Evolutionary conservation across 2,329 filamentous ascomycete species (phyloP), one percentile per base, ranked within the genome.

Genomic region (Penicillium hordei): DNA sequence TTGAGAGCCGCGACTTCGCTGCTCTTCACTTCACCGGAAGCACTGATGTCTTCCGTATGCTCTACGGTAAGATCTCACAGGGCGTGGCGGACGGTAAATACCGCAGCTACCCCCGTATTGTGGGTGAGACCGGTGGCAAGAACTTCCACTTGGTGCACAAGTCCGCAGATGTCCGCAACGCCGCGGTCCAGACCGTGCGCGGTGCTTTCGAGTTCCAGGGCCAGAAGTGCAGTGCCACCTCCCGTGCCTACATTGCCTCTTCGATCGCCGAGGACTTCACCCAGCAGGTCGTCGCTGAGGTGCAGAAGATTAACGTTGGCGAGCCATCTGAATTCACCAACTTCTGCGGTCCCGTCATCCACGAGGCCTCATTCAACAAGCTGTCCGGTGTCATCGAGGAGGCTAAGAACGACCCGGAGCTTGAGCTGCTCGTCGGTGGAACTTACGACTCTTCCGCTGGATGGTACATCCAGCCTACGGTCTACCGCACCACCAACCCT

Each of bases 1-100:
- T 97, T 44, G 82, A 82, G 52, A 91, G 94, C 80, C 86, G 81
- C 65, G 82, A 95, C 59, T 94, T 97, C 68, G 89, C 93, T 9
- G 89, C 90, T n/a, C 85, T 97, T 23, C 92, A 97, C 81, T 97
- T 93, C 81, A 97, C 93, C 0, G 93, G 93, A 60, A 94, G 89
- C 79, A 97, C 93, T 0, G 86, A 87, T 49, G 90, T 97, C 31
- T 97, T 97, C 86, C 88, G 91, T 61, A 86, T 87, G 70, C 82
- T 97, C 13, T 96, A 95, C 74, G 91, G 91, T 19, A 85, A 91
- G 74, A 96, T 97, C 68, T 90, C 91, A 12, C 81, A 84, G 62
- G 90, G 90, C 40, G 88, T 95, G 21, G 89, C 90, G 5, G 86
- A 92, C 70, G 91, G 89, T 62, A 89, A 86, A 59, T 97, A 96